Base-by-base conservation (phyloP, 495 filamentous ascomycete species). In the Extremus antarcticus region DNA sequence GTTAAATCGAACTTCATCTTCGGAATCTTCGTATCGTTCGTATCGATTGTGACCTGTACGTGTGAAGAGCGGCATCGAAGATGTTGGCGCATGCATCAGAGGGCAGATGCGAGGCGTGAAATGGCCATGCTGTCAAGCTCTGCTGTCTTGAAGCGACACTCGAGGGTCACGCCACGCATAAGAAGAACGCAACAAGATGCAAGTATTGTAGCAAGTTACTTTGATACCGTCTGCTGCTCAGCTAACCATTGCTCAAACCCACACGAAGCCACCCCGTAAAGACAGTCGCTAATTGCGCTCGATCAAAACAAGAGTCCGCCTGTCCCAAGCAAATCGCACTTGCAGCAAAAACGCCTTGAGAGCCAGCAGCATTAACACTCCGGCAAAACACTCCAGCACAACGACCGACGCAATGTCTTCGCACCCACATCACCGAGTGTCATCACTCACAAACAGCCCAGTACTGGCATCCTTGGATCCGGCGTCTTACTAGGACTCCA, bases 261-360 rank as follows among this genome's bases (percentile, higher is more conserved):
- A 4, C n/a, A 46, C 43, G 8, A 46, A 46, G 43, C 43, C 43
- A 22, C 32, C 21, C 25, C 22, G 55, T 58, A 58, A 29, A 21
- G 51, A 54, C 50, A 48, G 55, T 53, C 49, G 50, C 55, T 57
- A 24, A 53, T 47, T 15, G 47, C 13, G 39, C 40, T 39, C 38
- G n/a, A 53, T 41, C 15, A 40, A 57, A 56, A 25, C 54, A 51
- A 17, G 29, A 35, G 4, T 22, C 24, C 13, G 40, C 19, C 47
- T 47, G 21, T 43, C 47, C 25, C 43, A 43, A 41, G 22, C 40
- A 23, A n/a, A 52, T 35, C 29, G 7, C 29, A n/a, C n/a, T n/a
- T n/a, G 21, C 39, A 50, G 4, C 24, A 50, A 25, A 24, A 49
- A 57, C 54, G 47, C 54, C 54, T 43, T 57, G 47, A 29, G 32